These are phyloP conservation scores for Neonectria neomacrospora DNA, from an alignment of 2,329 filamentous ascomycete species.

Conservation along the genomic window DNA sequence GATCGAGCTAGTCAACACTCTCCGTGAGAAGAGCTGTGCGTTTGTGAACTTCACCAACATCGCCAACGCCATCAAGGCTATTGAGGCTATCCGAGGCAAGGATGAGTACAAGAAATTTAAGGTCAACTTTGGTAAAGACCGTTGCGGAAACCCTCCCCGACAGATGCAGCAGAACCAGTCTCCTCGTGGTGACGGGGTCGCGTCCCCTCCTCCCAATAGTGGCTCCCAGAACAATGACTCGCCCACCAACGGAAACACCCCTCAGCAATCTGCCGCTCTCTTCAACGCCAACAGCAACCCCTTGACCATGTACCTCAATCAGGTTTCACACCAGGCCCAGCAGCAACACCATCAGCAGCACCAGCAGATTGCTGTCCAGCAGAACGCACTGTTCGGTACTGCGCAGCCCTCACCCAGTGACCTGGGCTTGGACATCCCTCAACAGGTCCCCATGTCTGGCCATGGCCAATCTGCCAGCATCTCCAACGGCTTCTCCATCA, in stretches of 20 bases:
- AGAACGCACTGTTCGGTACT: slow-evolving; percentile 83
- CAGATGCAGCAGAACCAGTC: slow-evolving; percentile 79
- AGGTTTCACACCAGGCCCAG: slow-evolving; percentile 78
- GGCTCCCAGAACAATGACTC: slow-evolving; percentile 69
- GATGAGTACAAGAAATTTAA: slow-evolving; percentile 99
- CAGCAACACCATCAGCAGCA: slow-evolving; percentile 81
- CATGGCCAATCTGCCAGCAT: slow-evolving; percentile 75
- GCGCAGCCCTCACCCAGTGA: slow-evolving; percentile 70
- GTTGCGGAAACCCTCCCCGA: slow-evolving; percentile 94
- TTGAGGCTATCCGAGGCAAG: slow-evolving; percentile 92
- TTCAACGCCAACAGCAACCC: slow-evolving; percentile 89
- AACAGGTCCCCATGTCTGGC: slow-evolving; percentile 68
- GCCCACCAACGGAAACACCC: slow-evolving; percentile 66
- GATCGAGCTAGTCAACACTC: slow-evolving; percentile 95
- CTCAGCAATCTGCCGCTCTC: slow-evolving; percentile 74
- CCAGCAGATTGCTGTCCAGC: slow-evolving; percentile 77
- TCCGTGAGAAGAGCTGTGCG: slow-evolving; percentile 98
- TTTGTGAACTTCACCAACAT: slow-evolving; percentile 99
- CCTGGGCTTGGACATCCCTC: slow-evolving; percentile 67
- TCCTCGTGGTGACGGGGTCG: slow-evolving; percentile 70
- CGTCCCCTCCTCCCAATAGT: slow-evolving; percentile 65
- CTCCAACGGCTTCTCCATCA: slow-evolving; percentile 70
- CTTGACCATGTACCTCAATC: slow-evolving; percentile 91
- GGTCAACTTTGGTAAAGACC: slow-evolving; percentile 99
- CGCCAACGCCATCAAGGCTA: slow-evolving; percentile 98